phyloP scores from a whole-genome alignment of 2,329 filamentous ascomycete genomes.

The Aciculosporium take region DNA sequence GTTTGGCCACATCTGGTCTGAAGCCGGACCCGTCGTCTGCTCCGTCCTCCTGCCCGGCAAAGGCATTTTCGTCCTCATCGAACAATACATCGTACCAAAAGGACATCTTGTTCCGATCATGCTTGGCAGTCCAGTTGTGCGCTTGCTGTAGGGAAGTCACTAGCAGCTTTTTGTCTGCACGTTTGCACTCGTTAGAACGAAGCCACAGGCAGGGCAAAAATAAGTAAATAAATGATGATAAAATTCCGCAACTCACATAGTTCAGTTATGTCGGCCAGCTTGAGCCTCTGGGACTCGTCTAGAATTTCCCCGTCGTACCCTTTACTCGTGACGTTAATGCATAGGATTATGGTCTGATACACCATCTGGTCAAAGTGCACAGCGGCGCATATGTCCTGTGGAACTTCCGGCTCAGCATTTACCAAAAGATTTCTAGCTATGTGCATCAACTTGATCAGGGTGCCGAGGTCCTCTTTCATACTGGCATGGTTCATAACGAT shows the following conservation, averaged over 20 bases:
- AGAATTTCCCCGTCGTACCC: constrained; percentile 50
- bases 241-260: constrained; percentile 34
- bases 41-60: constrained; percentile 35
- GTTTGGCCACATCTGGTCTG: constrained; percentile 41
- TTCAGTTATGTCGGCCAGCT: constrained; percentile 49
- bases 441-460: constrained; percentile 53
- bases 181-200: constrained; percentile 5
- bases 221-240: constrained; percentile 3
- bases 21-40: constrained; percentile 39
- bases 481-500: constrained; percentile 48
- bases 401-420: constrained; percentile 48
- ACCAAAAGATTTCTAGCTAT: constrained; percentile 51
- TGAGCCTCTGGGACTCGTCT: constrained; percentile 41
- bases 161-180: constrained; percentile 49
- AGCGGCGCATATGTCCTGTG: constrained; percentile 50
- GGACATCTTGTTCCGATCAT: constrained; percentile 55
- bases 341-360: constrained; percentile 50
- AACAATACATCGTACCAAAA: constrained; percentile 55
- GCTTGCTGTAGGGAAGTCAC: constrained; percentile 53
- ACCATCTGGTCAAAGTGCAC: constrained; percentile 53
- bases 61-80: constrained; percentile 38
- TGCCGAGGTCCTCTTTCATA: constrained; percentile 47
- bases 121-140: constrained; percentile 56
- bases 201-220: not conserved
- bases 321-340: constrained; percentile 53